phyloP scores from a whole-genome alignment of 257 asterid genomes.

The Solanum sitiens region DNA sequence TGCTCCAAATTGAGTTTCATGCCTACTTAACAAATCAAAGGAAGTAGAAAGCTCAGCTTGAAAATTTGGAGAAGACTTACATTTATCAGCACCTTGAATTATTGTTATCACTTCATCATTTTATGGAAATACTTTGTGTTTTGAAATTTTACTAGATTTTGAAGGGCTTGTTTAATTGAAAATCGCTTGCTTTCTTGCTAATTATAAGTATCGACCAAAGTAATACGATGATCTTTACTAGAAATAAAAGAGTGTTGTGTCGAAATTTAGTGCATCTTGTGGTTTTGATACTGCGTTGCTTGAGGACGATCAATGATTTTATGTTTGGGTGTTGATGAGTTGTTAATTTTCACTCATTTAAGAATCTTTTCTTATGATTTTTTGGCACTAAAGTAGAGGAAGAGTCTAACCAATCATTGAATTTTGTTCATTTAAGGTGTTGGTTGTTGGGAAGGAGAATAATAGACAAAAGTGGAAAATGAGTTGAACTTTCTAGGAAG shows the following conservation, averaged over 20 bases:
- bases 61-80: too few relatives aligned
- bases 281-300: not conserved
- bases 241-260: not conserved
- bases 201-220: not conserved
- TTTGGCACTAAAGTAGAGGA: not conserved
- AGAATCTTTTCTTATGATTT: not conserved
- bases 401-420: not conserved
- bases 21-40: too few relatives aligned
- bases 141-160: not conserved
- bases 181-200: not conserved
- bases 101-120: not conserved
- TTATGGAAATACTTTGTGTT: not conserved
- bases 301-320: not conserved
- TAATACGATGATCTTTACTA: too few relatives aligned
- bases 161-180: not conserved
- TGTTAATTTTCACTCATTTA: not conserved
- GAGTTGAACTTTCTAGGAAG: not conserved
- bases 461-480: not conserved
- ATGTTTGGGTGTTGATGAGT: not conserved
- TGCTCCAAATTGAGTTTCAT: too few relatives aligned
- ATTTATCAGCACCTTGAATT: too few relatives aligned
- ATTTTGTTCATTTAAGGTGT: not conserved
- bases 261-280: too few relatives aligned
- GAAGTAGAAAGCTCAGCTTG: too few relatives aligned
- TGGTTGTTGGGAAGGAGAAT: not conserved